Conservation (phyloP, 2,329 filamentous ascomycete genomes). For the Claviceps humidiphila region DNA sequence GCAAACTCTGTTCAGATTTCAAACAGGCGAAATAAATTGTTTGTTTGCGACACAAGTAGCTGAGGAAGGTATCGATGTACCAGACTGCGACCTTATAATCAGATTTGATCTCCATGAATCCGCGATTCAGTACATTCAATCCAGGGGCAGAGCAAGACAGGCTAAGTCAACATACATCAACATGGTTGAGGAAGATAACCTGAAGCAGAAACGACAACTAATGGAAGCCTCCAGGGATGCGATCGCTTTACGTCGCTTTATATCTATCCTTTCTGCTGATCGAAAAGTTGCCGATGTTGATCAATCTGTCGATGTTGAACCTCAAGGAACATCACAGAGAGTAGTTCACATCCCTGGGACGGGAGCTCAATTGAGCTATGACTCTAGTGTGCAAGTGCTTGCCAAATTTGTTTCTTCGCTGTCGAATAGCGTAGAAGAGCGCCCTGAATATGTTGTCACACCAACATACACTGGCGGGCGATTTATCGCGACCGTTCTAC, state of each 20-base stretch:
- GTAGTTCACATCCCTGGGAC: conserved; percentile 50
- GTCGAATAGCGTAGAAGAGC: conserved; percentile 15
- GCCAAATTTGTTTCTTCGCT: conserved; percentile 62
- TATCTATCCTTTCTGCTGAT: conserved; percentile 59
- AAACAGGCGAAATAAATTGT: conserved; percentile 45
- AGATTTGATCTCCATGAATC: conserved; percentile 81
- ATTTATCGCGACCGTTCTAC: conserved; percentile 64
- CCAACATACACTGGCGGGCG: conserved; percentile 31
- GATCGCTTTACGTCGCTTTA: conserved; percentile 59
- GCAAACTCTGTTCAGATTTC: conserved; percentile 53
- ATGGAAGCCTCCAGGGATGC: conserved; percentile 49
- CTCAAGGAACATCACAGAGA: conserved; percentile 24
- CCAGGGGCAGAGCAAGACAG: conserved; percentile 73
- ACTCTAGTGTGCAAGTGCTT: conserved; percentile 58
- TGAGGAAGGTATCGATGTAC: conserved; percentile 56
- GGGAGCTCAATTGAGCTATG: conserved; percentile 67
- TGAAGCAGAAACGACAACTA: conserved; percentile 41
- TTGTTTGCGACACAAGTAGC: conserved; percentile 54
- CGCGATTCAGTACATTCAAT: conserved; percentile 91
- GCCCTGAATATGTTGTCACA: conserved; percentile 49
- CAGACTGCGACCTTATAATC: conserved; percentile 53
- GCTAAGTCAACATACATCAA: conserved; percentile 66
- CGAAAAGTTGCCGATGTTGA: conserved; percentile 32
- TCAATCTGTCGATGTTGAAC: conserved; percentile 8
- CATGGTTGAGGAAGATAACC: conserved; percentile 65